Evolutionary conservation across 345 rosid species (phyloP).

Genomic region (Passiflora organensis): DNA sequence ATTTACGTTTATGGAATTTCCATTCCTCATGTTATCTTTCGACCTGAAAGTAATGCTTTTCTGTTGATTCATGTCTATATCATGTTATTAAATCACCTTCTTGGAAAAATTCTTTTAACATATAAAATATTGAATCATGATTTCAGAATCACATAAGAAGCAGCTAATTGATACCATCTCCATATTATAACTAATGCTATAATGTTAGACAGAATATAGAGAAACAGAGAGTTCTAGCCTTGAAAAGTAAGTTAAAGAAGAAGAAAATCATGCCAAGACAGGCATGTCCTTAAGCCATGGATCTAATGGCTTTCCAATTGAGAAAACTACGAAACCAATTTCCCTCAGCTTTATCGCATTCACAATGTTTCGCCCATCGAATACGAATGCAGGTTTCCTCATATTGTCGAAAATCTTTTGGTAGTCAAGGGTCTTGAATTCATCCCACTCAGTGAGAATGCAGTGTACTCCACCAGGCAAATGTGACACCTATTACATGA

Average conservation of each 20-base stretch:
- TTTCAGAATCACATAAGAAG: too few species aligned
- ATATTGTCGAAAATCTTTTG: conserved; percentile 17
- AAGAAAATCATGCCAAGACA: conserved; percentile 15
- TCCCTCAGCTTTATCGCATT: conserved; percentile 14
- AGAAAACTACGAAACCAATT: conserved; percentile 22
- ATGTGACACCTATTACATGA: conserved; percentile 19
- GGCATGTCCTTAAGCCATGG: conserved; percentile 24
- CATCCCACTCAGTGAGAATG: conserved; percentile 20
- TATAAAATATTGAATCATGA: too few species aligned
- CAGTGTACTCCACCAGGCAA: conserved; percentile 18
- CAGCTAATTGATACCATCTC: too few species aligned
- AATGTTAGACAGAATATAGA: too few species aligned
- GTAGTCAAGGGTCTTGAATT: conserved; percentile 21
- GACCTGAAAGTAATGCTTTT: too few species aligned
- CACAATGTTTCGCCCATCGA: conserved; percentile 21
- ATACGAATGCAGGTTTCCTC: conserved; percentile 24
- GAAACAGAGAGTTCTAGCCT: background rate
- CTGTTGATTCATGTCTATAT: too few species aligned
- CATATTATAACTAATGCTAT: too few species aligned
- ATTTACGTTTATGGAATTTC: too few species aligned
- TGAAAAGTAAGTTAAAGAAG: background rate
- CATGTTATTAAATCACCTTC: too few species aligned
- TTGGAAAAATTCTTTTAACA: too few species aligned
- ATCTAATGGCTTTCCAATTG: conserved; percentile 27
- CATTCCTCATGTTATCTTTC: too few species aligned